Evolutionary conservation across 2,329 filamentous ascomycete genomes (phyloP).

Genomic region (Sclerotinia subarctica): DNA sequence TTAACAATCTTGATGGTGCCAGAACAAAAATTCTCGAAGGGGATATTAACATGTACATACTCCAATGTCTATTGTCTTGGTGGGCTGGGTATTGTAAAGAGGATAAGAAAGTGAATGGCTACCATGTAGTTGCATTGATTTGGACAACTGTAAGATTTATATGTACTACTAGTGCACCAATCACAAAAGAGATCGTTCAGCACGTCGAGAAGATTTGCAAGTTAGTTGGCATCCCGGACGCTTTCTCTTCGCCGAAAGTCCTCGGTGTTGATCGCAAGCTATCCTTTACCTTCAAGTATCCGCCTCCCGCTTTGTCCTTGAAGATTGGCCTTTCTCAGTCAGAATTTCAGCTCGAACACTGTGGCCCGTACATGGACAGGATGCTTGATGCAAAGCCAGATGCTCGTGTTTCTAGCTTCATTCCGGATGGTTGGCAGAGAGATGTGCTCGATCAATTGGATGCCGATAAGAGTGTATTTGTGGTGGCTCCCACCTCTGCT

Average conservation of each 20-base stretch:
- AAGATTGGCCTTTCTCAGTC: constrained; percentile 43
- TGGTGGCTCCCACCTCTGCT: constrained; percentile 73
- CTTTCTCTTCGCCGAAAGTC: constrained; percentile 28
- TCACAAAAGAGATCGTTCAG: constrained; percentile 44
- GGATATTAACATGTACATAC: constrained; percentile 45
- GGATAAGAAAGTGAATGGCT: constrained; percentile 37
- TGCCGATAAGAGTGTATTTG: constrained; percentile 64
- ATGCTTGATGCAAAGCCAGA: constrained; percentile 67
- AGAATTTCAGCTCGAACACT: constrained; percentile 66
- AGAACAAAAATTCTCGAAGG: constrained; percentile 36
- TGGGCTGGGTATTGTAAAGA: constrained; percentile 45
- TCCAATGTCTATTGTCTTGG: constrained; percentile 48
- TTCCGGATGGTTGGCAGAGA: constrained; percentile 74
- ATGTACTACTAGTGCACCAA: constrained; percentile 38
- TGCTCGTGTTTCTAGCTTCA: constrained; percentile 62
- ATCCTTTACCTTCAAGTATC: constrained; percentile 46
- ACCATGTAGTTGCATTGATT: constrained; percentile 46
- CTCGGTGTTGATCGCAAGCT: constrained; percentile 40
- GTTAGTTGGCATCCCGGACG: constrained; percentile 39
- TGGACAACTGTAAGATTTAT: constrained; percentile 46
- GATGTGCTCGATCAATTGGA: constrained; percentile 72
- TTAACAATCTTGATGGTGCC: constrained; percentile 35
- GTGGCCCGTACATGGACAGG: constrained; percentile 72
- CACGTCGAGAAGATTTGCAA: constrained; percentile 39
- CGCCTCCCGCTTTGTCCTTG: constrained; percentile 33